Evolutionary conservation across 2,329 filamentous ascomycete genomes (phyloP), one percentile per base, ranked within the genome.

Genomic region (Teratosphaeria viscida): DNA sequence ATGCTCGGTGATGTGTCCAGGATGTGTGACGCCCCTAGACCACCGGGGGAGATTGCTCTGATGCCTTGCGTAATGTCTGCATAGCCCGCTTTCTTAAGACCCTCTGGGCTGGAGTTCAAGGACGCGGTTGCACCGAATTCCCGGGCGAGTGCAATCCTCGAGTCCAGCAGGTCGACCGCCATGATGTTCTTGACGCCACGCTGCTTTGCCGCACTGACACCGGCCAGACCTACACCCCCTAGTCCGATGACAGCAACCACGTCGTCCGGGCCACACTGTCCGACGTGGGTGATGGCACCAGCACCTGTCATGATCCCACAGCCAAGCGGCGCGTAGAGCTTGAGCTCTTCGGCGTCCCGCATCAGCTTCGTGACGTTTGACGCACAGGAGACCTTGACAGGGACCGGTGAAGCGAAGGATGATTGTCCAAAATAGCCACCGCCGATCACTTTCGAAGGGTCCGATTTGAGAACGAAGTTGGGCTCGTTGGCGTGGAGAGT

Each of bases 121-220:
- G 66, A 65, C 55, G 76, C 68, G 1, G 74, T 76, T 8, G 74
- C 74, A 3, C 75, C 75, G 12, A 77, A 65, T 12, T 66, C 60
- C 52, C 67, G 72, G 0, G 74, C 75, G 5, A 75, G 62, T n/a
- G 70, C 64, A 1, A 77, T 68, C 1, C 74, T 69, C 6, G 62
- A 63, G 32, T 68, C 57, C 2, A 73, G 61, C 27, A 66, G 63
- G 58, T 77, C 75, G 3, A 77, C 67, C 1, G 66, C 75, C 26
- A 77, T 74, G 59, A 77, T 73, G 1, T 66, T 67, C 19, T 66
- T 65, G 52, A 67, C 70, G 5, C 67, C 70, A 52, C 66, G 64
- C 10, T 65, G 63, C 12, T 58, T 57, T 6, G 66, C 66, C 10
- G 61, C 65, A 72, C 75, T 77, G 39, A 79, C 65, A 1, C 74